These are phyloP conservation scores for Starmerella powellii DNA, from an alignment of 805 yeast species.

Conservation along the genomic window DNA sequence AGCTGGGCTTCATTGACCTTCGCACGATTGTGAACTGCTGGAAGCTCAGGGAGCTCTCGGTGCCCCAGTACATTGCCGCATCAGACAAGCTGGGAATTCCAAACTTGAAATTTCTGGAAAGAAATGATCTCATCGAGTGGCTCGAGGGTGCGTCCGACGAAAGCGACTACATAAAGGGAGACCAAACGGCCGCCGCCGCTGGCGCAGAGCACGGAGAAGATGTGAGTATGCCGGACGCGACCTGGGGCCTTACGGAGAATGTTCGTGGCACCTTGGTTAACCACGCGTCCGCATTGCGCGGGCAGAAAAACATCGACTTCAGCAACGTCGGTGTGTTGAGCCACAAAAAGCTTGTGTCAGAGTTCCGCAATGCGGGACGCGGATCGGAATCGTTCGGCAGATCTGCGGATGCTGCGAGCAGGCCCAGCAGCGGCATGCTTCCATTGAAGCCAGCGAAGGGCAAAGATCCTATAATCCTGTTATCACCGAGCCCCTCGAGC, in stretches of 20 bases:
- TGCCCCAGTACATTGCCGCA: constrained; percentile 68
- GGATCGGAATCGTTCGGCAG: neutral
- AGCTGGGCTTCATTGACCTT: constrained; percentile 10
- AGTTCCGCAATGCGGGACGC: constrained; percentile 9
- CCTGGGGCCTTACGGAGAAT: neutral
- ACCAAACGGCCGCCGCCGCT: neutral
- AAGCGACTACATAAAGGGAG: constrained; percentile 40
- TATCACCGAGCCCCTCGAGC: constrained; percentile 72
- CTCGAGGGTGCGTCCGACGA: constrained; percentile 54
- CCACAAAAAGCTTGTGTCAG: constrained; percentile 24
- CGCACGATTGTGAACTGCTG: constrained; percentile 40
- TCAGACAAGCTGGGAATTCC: constrained; percentile 54
- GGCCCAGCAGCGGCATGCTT: constrained; percentile 11
- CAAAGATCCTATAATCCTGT: constrained; percentile 56
- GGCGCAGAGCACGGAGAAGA: constrained; percentile 13
- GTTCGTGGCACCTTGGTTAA: constrained; percentile 27
- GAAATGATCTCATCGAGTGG: constrained; percentile 76
- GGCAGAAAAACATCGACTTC: constrained; percentile 30
- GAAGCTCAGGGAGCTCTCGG: constrained; percentile 57
- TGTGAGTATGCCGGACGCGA: constrained; percentile 7
- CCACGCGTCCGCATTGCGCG: constrained; percentile 34
- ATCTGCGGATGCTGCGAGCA: neutral
- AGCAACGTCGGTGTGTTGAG: constrained; percentile 29
- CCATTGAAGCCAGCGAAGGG: constrained; percentile 21
- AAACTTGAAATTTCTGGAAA: constrained; percentile 69